Conservation (phyloP, 2,329 filamentous ascomycete species). For the Ophiostoma triangulosporum region DNA sequence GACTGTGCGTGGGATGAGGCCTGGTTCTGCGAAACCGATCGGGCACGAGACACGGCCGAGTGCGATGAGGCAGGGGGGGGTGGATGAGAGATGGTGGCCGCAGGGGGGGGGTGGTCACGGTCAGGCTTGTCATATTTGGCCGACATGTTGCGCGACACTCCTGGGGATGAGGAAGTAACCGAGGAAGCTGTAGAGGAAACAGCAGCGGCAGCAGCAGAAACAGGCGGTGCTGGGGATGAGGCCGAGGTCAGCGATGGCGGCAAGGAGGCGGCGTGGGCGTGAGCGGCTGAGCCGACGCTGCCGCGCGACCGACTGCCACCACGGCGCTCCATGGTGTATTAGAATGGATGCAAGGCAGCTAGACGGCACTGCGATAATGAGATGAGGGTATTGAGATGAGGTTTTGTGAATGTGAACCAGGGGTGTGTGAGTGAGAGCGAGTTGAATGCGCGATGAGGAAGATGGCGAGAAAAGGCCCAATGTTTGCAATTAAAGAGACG, state of each 20-base stretch:
- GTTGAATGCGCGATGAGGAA: background rate
- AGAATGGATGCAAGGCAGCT: background rate
- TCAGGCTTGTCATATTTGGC: background rate
- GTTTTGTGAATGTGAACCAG: background rate
- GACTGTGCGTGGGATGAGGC: background rate
- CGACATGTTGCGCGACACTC: background rate
- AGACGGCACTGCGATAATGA: background rate
- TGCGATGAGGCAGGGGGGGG: background rate
- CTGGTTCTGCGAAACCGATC: background rate
- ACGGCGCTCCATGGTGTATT: constrained; percentile 13
- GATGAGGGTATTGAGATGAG: background rate
- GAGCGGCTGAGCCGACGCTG: constrained; percentile 4
- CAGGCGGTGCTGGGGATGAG: background rate
- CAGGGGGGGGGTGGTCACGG: background rate
- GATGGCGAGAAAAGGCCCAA: background rate
- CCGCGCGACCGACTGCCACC: constrained; percentile 14
- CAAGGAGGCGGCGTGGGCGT: background rate
- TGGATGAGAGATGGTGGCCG: background rate
- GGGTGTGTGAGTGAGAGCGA: background rate
- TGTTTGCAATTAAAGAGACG: background rate
- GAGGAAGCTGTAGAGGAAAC: constrained; percentile 18
- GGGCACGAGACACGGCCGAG: background rate
- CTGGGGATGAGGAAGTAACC: background rate
- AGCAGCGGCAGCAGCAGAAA: background rate
- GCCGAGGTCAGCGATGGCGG: background rate